A percentile compares a stretch with the other conserved stretches of the same genome.
Evolutionary conservation across 306 rosid genomes (phyloP).

Genomic region (Chamaecrista fasciculata): DNA sequence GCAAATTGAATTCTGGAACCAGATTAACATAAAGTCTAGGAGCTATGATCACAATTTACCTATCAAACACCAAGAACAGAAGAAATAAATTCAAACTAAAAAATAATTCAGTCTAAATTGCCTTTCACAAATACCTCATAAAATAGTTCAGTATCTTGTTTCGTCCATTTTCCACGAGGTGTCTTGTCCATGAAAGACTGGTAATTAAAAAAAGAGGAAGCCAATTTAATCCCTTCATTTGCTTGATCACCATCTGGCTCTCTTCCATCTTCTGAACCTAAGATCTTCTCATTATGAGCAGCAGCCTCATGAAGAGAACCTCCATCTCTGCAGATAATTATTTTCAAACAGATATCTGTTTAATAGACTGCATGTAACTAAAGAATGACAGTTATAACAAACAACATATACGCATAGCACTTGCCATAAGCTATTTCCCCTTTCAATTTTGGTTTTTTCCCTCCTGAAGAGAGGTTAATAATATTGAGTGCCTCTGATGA

Average conservation of each 20-base stretch:
- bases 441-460: not conserved
- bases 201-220: slow-evolving; percentile 51
- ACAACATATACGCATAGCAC: slow-evolving; percentile 10
- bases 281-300: slow-evolving; percentile 39
- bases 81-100: not conserved
- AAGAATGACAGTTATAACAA: slow-evolving; percentile 16
- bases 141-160: slow-evolving; percentile 74
- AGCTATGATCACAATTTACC: not conserved
- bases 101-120: not conserved
- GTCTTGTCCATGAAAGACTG: slow-evolving; percentile 74
- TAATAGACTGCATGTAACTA: slow-evolving; percentile 10
- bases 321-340: slow-evolving; percentile 47
- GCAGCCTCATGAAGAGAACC: slow-evolving; percentile 34
- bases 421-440: slow-evolving; percentile 5
- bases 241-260: slow-evolving; percentile 51
- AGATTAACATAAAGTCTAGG: not conserved
- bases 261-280: slow-evolving; percentile 56
- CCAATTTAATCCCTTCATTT: slow-evolving; percentile 31
- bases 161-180: slow-evolving; percentile 72
- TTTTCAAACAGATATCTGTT: slow-evolving; percentile 19
- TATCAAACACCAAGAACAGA: not conserved
- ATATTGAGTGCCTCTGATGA: not conserved
- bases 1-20: not conserved
- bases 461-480: not conserved
- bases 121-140: slow-evolving; percentile 54